Conservation (phyloP, 331 rosid genomes). For the Malus hybrid region DNA sequence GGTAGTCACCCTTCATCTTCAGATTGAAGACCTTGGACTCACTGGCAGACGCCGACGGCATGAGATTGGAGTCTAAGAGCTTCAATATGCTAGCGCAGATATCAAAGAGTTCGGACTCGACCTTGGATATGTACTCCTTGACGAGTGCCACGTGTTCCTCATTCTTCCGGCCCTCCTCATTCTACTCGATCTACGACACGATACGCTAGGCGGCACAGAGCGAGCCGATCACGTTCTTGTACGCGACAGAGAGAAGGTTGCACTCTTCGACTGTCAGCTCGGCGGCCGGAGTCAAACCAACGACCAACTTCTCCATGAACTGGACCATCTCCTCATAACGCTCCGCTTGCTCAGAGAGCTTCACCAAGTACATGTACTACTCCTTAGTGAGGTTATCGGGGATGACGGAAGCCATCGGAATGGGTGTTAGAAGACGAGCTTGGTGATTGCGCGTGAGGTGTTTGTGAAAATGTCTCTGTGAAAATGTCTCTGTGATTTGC, state of each 20-base stretch:
- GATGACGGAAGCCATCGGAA: constrained; percentile 35
- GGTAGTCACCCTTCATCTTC: constrained; percentile 85
- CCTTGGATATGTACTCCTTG: constrained; percentile 59
- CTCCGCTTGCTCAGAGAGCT: constrained; percentile 78
- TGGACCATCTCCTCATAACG: constrained; percentile 82
- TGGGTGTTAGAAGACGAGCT: neutral
- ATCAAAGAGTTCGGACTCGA: constrained; percentile 46
- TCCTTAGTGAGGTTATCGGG: constrained; percentile 63
- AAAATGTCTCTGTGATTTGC: neutral
- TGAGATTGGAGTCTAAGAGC: constrained; percentile 45
- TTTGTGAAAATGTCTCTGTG: neutral
- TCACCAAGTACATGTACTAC: constrained; percentile 60
- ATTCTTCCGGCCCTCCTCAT: constrained; percentile 73
- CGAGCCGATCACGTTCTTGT: constrained; percentile 79
- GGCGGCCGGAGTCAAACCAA: constrained; percentile 45
- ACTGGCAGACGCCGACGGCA: constrained; percentile 50
- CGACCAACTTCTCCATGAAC: constrained; percentile 76
- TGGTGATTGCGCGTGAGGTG: neutral
- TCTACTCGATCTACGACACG: constrained; percentile 76
- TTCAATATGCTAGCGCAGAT: constrained; percentile 47
- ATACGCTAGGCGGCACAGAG: constrained; percentile 82
- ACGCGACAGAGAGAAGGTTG: constrained; percentile 69
- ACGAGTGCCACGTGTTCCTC: constrained; percentile 62
- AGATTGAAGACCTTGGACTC: constrained; percentile 72
- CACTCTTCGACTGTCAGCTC: constrained; percentile 76